Percentiles rank a stretch among this genome's conserved stretches.
Conservation (phyloP, 2,329 filamentous ascomycete species). For the Epichloe gansuensis region DNA sequence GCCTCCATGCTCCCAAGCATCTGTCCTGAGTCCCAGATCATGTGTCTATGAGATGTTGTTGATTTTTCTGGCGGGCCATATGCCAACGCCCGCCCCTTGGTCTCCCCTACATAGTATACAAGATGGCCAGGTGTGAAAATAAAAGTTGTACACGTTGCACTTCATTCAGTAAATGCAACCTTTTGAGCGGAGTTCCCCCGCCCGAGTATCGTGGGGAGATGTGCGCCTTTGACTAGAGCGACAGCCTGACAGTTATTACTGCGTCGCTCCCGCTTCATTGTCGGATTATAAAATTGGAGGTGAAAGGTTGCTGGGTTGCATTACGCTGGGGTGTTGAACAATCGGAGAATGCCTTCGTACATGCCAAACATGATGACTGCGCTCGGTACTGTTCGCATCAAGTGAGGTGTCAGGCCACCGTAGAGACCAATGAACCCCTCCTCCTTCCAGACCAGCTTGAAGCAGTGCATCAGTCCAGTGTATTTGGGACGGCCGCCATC, state of each 20-base stretch:
- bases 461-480: constrained; percentile 77
- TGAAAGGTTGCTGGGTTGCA: neutral
- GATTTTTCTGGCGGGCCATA: neutral
- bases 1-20: too few relatives aligned
- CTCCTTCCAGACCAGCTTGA: constrained; percentile 74
- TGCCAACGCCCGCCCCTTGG: neutral
- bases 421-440: constrained; percentile 80
- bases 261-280: neutral
- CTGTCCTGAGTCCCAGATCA: too few relatives aligned
- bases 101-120: neutral
- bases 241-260: too few relatives aligned
- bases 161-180: neutral
- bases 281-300: neutral
- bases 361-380: constrained; percentile 96
- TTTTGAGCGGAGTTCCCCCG: neutral
- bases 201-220: neutral
- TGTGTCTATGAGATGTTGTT: too few relatives aligned
- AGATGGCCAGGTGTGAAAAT: neutral
- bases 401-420: constrained; percentile 80
- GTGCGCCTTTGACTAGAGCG: neutral
- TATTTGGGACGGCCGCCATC: constrained; percentile 66
- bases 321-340: constrained; percentile 29
- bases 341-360: constrained; percentile 48
- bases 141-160: neutral
- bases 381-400: constrained; percentile 81